These are phyloP conservation scores for Acanthochlamys bracteata DNA, from an alignment of 106 monocot genomes.

Conservation along the genomic window DNA sequence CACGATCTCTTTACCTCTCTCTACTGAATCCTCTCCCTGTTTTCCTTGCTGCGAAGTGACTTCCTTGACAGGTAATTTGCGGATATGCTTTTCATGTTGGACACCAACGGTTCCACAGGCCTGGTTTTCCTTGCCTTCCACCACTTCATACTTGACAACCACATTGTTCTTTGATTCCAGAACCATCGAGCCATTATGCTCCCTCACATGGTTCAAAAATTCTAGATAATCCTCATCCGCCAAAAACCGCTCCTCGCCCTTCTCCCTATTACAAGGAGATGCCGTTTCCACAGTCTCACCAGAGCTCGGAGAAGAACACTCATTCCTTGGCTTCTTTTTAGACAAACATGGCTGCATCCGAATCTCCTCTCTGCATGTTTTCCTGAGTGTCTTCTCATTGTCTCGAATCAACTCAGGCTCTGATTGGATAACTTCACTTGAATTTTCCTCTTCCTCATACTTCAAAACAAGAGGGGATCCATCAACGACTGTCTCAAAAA, in stretches of 20 bases:
- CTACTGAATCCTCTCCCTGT: not conserved
- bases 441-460: constrained; percentile 26
- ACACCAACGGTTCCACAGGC: too few relatives aligned
- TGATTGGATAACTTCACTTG: constrained; percentile 6
- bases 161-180: constrained; percentile 8
- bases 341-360: not conserved
- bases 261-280: not conserved
- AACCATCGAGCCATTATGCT: constrained; percentile 3
- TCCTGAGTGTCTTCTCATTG: too few relatives aligned
- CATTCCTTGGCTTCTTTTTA: constrained; percentile 8
- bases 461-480: constrained; percentile 10
- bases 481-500: constrained; percentile 7
- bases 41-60: not conserved
- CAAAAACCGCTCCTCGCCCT: not conserved
- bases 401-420: not conserved
- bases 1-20: not conserved
- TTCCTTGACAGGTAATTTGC: not conserved
- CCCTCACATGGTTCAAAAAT: constrained; percentile 8
- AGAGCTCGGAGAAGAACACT: not conserved
- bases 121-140: not conserved
- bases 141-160: constrained; percentile 7
- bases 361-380: too few relatives aligned
- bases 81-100: too few relatives aligned
- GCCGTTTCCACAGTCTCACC: too few relatives aligned
- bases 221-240: constrained; percentile 9